Base-by-base conservation (phyloP, 2,329 filamentous ascomycete species). In the Aspergillus felis region DNA sequence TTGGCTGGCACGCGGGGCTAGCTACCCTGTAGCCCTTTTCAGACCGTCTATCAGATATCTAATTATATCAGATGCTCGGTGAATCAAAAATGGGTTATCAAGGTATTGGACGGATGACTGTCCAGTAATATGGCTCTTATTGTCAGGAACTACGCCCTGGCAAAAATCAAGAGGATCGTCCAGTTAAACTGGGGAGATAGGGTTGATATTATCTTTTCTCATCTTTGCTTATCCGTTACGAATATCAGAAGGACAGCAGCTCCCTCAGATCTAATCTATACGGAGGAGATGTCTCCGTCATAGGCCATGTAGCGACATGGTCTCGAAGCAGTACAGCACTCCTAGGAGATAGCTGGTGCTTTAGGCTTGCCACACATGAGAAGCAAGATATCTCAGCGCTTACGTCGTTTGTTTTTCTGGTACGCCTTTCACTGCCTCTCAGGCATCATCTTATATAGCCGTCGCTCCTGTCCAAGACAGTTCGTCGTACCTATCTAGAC, bases 161-260 rank as follows among this genome's bases (percentile, higher is more conserved):
- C 4, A 38, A 22, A 46, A 24, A 3, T 8, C 20, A 46, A 24
- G 54, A 50, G 42, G 32, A 42, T 55, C 42, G 27, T 60, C 65
- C 51, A 63, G 64, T 67, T 61, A 64, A 54, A 29, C 42, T 28
- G 9, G 20, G 10, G 29, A 53, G 64, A 63, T 65, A 61, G 32
- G 54, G 50, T 54, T 52, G 41, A 59, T 29, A 42, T 27, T 47
- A 25, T 47, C 38, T 20, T 55, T 57, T 60, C 25, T 56, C 42
- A 46, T 46, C 42, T 20, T 46, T 46, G 42, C 20, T 24, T 46
- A 46, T 46, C 42, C 38, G 50, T 61, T 61, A 61, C 59, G 49
- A 57, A 58, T 52, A 53, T 51, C 58, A 12, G 55, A 20, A 25
- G 56, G 28, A 54, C 51, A 57, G 54, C 54, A 51, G 29, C 52